Percentiles rank a stretch among this genome's conserved stretches.
Evolutionary conservation across 306 rosid genomes (phyloP).

Genomic region (Calophaca sinica): DNA sequence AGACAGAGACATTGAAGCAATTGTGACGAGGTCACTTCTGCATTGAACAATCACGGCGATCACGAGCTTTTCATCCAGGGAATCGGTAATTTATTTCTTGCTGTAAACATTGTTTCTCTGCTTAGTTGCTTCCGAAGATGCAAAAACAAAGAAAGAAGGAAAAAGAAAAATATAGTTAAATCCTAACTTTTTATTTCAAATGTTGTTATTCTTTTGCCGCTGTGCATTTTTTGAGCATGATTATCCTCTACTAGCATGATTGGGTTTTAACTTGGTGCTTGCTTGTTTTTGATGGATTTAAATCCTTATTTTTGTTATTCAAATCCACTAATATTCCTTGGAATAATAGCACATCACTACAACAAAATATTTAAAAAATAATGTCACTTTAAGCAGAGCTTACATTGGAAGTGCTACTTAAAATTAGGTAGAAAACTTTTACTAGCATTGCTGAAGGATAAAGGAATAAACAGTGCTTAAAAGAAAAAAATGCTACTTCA

Average conservation of each 20-base stretch:
- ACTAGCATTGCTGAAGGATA: no score
- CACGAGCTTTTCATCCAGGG: constrained; percentile 85
- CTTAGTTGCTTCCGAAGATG: constrained; percentile 33
- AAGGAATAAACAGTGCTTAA: no score
- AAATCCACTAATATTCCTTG: no score
- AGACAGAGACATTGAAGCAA: constrained; percentile 63
- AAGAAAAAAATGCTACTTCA: no score
- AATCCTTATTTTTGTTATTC: no score
- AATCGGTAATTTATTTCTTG: constrained; percentile 61
- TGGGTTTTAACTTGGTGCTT: no score
- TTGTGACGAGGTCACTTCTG: constrained; percentile 57
- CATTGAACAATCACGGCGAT: constrained; percentile 67
- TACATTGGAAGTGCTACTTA: no score
- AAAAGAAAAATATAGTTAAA: background rate
- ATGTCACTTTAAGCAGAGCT: no score
- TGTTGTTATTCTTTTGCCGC: constrained; percentile 1
- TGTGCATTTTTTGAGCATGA: background rate
- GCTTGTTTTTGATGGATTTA: no score
- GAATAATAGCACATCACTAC: no score
- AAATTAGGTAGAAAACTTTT: no score
- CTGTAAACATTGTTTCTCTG: constrained; percentile 31
- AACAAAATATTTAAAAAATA: no score
- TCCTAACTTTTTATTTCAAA: constrained; percentile 9
- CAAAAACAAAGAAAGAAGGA: background rate
- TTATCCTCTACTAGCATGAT: background rate